Conservation (phyloP, 768 basidiomycete species). For the Pholiota microspora region DNA sequence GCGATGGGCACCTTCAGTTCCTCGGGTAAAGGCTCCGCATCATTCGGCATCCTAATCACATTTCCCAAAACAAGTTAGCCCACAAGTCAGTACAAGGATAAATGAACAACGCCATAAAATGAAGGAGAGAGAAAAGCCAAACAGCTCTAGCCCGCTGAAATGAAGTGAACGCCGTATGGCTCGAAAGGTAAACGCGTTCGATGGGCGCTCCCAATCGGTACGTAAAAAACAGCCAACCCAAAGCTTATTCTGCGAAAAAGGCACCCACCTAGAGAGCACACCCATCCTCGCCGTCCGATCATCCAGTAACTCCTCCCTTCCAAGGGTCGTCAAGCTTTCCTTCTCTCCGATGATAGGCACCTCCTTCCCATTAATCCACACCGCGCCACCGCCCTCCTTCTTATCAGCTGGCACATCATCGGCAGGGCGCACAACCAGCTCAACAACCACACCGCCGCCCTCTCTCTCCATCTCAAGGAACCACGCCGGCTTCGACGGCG, state of each 20-base stretch:
- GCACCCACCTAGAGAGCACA: slow-evolving; percentile 62
- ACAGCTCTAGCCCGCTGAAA: neutral
- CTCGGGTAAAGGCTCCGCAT: slow-evolving; percentile 55
- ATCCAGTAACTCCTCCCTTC: slow-evolving; percentile 76
- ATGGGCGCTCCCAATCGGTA: neutral
- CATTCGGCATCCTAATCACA: slow-evolving; percentile 51
- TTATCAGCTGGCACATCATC: slow-evolving; percentile 11
- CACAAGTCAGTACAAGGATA: slow-evolving; percentile 7
- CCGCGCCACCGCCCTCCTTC: slow-evolving; percentile 31
- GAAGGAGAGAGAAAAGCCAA: no score
- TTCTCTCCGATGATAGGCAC: slow-evolving; percentile 71
- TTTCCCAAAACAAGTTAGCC: slow-evolving; percentile 14
- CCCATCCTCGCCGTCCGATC: slow-evolving; percentile 65
- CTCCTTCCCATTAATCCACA: slow-evolving; percentile 45
- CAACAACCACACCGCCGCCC: slow-evolving; percentile 22
- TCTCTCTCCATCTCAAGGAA: slow-evolving; percentile 44
- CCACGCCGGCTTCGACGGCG: slow-evolving; percentile 73
- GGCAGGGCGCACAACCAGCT: slow-evolving; percentile 15
- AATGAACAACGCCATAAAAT: slow-evolving; percentile 7
- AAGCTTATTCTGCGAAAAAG: slow-evolving; percentile 11
- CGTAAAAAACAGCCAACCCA: slow-evolving; percentile 10
- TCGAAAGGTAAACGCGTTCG: slow-evolving; percentile 2
- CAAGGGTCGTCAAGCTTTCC: slow-evolving; percentile 68
- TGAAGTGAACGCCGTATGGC: neutral
- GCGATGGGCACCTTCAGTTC: slow-evolving; percentile 61